Percentiles rank a stretch among this genome's conserved stretches.
phyloP scores from a whole-genome alignment of 148 eudicot species.

The Vaccinium corymbosum region DNA sequence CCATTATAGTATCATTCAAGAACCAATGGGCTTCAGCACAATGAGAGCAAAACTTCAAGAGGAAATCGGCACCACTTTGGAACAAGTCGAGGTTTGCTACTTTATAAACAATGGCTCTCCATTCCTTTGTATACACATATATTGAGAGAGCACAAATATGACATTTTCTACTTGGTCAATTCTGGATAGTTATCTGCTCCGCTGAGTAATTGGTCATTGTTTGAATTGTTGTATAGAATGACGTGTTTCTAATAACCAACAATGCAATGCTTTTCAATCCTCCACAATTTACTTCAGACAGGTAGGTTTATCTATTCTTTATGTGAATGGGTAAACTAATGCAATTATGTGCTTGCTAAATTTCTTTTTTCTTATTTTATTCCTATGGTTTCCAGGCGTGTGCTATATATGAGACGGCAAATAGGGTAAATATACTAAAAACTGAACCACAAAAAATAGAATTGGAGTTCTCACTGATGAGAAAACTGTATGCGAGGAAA shows the following conservation, averaged over 20 bases:
- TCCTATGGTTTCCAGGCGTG: slow-evolving; percentile 19
- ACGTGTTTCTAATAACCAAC: slow-evolving; percentile 17
- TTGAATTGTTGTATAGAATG: slow-evolving; percentile 10
- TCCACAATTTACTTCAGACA: slow-evolving; percentile 19
- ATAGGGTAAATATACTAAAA: slow-evolving; percentile 15
- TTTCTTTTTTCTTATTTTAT: neutral
- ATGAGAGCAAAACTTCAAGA: slow-evolving; percentile 37
- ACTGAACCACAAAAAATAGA: slow-evolving; percentile 17
- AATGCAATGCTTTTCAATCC: slow-evolving; percentile 25
- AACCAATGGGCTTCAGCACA: slow-evolving; percentile 44
- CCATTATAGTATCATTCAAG: slow-evolving; percentile 25
- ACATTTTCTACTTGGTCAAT: neutral
- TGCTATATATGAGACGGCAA: slow-evolving; percentile 24
- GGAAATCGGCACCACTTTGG: slow-evolving; percentile 18
- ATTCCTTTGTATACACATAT: no score
- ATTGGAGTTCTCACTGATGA: slow-evolving; percentile 9
- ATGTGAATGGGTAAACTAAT: neutral
- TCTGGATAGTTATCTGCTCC: neutral
- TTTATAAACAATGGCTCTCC: neutral
- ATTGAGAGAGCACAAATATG: neutral
- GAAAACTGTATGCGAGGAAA: slow-evolving; percentile 12
- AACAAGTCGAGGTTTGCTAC: slow-evolving; percentile 31
- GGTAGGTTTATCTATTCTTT: slow-evolving; percentile 5
- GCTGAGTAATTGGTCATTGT: neutral
- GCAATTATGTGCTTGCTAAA: neutral